phyloP scores from a whole-genome alignment of 306 rosid genomes.

The Hippophae rhamnoides region DNA sequence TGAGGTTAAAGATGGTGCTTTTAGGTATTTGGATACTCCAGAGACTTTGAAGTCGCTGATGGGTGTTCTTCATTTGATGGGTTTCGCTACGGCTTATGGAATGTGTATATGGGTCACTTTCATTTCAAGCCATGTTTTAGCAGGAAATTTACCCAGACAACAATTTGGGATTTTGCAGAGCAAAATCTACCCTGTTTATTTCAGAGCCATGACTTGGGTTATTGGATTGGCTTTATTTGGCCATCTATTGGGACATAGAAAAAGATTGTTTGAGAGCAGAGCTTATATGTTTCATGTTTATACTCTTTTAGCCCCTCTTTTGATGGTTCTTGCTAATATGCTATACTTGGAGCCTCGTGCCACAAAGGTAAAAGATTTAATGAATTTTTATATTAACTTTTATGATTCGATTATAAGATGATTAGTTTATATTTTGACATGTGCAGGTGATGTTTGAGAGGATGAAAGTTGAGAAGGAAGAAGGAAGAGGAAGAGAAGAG shows the following conservation, averaged over 20 bases:
- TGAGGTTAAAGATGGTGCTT: conserved; percentile 4
- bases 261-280: not conserved
- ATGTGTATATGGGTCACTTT: conserved; percentile 71
- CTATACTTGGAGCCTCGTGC: conserved; percentile 76
- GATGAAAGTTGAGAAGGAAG: conserved; percentile 63
- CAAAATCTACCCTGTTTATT: conserved; percentile 75
- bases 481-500: conserved; percentile 54
- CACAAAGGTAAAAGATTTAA: conserved; percentile 36
- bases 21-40: not conserved
- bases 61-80: conserved; percentile 32
- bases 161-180: conserved; percentile 75
- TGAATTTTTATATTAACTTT: too few species aligned
- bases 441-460: conserved; percentile 64
- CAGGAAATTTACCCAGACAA: conserved; percentile 47
- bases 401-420: too few species aligned
- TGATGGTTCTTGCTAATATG: conserved; percentile 35
- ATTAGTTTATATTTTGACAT: not conserved
- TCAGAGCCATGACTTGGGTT: conserved; percentile 40
- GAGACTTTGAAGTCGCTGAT: conserved; percentile 1
- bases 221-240: conserved; percentile 45
- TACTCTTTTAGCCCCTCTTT: conserved; percentile 37
- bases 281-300: conserved; percentile 29
- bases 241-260: conserved; percentile 26
- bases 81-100: conserved; percentile 55
- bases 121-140: conserved; percentile 48